Conservation (phyloP, 2,329 filamentous ascomycete genomes). For the Cryphonectria radicalis region DNA sequence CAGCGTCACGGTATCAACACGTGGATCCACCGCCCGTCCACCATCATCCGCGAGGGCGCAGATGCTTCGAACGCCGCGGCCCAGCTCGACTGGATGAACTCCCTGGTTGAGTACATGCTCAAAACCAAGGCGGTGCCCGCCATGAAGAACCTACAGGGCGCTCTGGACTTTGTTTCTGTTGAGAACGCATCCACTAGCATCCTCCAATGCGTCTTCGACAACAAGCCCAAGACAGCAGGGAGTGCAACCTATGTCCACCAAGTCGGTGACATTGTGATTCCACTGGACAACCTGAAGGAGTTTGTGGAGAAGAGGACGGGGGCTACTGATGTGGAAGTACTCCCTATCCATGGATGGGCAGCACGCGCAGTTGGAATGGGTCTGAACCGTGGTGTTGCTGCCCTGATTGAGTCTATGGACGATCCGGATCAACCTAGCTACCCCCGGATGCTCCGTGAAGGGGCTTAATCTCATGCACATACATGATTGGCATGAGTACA, state of each 20-base stretch:
- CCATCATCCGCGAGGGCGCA: background rate
- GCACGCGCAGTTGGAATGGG: background rate
- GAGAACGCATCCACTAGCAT: background rate
- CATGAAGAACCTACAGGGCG: background rate
- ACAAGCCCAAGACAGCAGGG: background rate
- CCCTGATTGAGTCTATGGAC: background rate
- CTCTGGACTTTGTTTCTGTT: background rate
- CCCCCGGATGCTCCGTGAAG: background rate
- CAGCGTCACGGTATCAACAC: background rate
- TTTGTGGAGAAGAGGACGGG: background rate
- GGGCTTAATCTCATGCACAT: background rate
- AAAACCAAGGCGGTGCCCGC: background rate
- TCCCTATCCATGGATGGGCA: background rate
- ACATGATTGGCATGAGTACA: background rate
- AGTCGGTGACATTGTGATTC: background rate
- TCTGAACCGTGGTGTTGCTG: background rate
- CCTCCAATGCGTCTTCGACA: background rate
- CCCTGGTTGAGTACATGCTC: background rate
- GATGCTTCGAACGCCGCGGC: background rate
- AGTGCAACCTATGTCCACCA: background rate
- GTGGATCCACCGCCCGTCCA: background rate
- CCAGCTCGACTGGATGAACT: background rate
- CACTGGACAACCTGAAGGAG: background rate
- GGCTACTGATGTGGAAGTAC: background rate
- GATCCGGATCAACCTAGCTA: background rate